Base-by-base conservation (phyloP, 2,329 filamentous ascomycete genomes). In the Fusarium tricinctum region DNA sequence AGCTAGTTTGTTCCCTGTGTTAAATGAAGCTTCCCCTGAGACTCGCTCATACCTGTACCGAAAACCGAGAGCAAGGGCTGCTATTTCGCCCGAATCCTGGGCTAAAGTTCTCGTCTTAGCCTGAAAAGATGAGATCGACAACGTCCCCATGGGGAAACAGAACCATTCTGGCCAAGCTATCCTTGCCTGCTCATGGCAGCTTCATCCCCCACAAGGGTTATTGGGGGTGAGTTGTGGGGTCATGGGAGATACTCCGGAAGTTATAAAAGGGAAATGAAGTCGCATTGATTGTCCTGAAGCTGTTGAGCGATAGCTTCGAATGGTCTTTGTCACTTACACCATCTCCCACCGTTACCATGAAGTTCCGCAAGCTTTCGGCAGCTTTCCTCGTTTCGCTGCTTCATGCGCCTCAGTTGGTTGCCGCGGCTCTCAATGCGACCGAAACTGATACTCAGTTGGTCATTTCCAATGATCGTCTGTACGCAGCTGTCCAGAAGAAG, bases 401-500 rank as follows among this genome's bases (percentile, higher is more conserved):
- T 6, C 50, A 75, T 20, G 69, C 61, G 8, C 67, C 70, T 38
- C 72, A 72, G 50, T 60, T 54, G 58, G 74, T 68, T 5, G 35
- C 63, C 4, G 77, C 76, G 5, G 59, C 66, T 46, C 66, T 78
- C 64, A 76, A 74, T 56, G 76, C 78, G 43, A 82, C 71, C 23
- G 76, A 79, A 57, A 77, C 77, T 39, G 74, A 73, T 46, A 72
- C 74, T 13, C 59, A 77, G 15, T 72, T 79, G 49, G 74, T 77
- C 46, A 73, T 82, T 38, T 74, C 77, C 44, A 81, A 81, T 60
- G 78, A 80, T 58, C 77, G 79, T 13, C 74, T 81, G 22, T 76
- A 77, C 58, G 76, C 77, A 30, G 75, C 77, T 54, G 76, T 82
- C 26, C 66, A 74, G 66, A 81, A 82, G 72, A 64, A 71, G 1